These are phyloP conservation scores for Arabidopsis arenosa DNA, from an alignment of 345 rosid species.

Conservation along the genomic window DNA sequence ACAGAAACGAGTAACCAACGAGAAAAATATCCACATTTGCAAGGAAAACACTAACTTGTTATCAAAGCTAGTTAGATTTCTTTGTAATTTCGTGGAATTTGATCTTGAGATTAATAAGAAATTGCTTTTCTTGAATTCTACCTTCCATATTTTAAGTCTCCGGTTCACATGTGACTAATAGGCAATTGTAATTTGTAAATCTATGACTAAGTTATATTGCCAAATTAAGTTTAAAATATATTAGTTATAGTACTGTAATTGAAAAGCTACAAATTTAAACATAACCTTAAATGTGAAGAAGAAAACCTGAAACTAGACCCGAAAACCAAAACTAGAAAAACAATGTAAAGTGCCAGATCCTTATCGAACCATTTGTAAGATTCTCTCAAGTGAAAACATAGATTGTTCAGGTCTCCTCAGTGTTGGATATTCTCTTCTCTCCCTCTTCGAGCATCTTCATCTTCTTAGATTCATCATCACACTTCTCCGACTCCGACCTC, in stretches of 20 bases:
- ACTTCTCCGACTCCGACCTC: slow-evolving; percentile 6
- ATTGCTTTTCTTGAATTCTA: too few species aligned
- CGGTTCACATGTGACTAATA: too few species aligned
- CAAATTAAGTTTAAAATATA: too few species aligned
- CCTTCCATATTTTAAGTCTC: too few species aligned
- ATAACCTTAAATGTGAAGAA: not conserved
- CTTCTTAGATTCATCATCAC: not conserved
- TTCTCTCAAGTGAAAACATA: not conserved
- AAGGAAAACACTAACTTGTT: too few species aligned
- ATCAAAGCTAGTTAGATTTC: too few species aligned
- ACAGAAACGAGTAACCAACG: too few species aligned
- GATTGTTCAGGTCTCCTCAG: not conserved
- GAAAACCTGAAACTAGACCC: not conserved
- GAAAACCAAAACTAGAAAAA: not conserved
- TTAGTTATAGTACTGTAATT: not conserved
- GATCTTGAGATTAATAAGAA: too few species aligned
- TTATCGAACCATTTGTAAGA: not conserved
- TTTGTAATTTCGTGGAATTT: too few species aligned
- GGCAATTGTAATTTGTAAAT: too few species aligned
- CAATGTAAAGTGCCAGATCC: not conserved
- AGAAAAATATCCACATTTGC: too few species aligned
- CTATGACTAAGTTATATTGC: not conserved
- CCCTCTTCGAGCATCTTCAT: slow-evolving; percentile 1
- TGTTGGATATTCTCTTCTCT: not conserved
- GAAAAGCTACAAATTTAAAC: not conserved